Base-by-base conservation (phyloP, 768 basidiomycete genomes). In the Mycena metata region DNA sequence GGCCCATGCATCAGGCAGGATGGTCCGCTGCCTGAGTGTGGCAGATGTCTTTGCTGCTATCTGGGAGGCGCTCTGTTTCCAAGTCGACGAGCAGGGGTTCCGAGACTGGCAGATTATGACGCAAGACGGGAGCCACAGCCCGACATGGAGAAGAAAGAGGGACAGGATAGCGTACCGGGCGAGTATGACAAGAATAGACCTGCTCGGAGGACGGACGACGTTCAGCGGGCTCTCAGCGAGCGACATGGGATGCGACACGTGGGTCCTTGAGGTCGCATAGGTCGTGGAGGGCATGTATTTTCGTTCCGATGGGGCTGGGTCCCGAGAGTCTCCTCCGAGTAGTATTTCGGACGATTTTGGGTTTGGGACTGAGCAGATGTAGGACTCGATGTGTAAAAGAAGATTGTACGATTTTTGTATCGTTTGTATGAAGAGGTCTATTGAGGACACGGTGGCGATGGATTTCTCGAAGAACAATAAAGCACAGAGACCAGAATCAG, bases 121-220 rank as follows among this genome's bases (percentile, higher is more conserved):
- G 30, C 47, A 50, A 42, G 15, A 50, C 61, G 55, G 60, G 12
- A 17, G 24, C 17, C 24, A 42, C 23, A 36, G 52, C 23, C 35
- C 59, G 66, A 30, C 13, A 16, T 17, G 13, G 0, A 21, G 41
- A 5, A n/a, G 9, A 26, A 36, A 30, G 23, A 24, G 21, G 47
- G 36, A n/a, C 3, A 10, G 35, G 5, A 23, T 56, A 21, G n/a
- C 36, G 52, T 52, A 61, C 35, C 57, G 47, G 11, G 10, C 15
- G 11, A 66, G 67, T n/a, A 65, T 72, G 67, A 62, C 59, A 16
- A 60, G 70, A 19, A 47, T 64, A 17, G 67, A 72, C 46, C 45
- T 72, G 26, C 55, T 72, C 6, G 42, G 23, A 35, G 70, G 70
- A 5, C 54, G 45, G 64, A 72, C 70, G 15, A 49, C 3, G 30